phyloP scores from a whole-genome alignment of 1,284 basidiomycete genomes.

The Retiboletus flavoniger region DNA sequence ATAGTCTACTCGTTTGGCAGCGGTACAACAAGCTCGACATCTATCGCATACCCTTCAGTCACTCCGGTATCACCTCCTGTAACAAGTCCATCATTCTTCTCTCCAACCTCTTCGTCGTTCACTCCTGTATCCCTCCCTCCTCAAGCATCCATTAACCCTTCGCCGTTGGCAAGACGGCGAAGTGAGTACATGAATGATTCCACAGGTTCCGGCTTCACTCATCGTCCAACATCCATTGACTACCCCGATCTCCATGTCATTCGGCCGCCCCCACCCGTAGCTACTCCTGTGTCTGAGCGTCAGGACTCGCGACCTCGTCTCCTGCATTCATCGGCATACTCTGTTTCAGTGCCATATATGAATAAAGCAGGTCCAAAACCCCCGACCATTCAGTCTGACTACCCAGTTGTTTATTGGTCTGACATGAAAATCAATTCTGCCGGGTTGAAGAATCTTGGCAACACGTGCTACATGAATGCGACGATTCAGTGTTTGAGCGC shows the following conservation, averaged over 20 bases:
- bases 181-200: constrained; percentile 81
- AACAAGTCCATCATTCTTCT: constrained; percentile 38
- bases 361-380: constrained; percentile 39
- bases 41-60: constrained; percentile 49
- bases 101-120: constrained; percentile 28
- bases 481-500: constrained; percentile 95
- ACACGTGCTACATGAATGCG: constrained; percentile 99
- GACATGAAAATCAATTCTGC: constrained; percentile 78
- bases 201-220: constrained; percentile 52
- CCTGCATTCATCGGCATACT: constrained; percentile 34
- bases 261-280: constrained; percentile 75
- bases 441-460: constrained; percentile 94
- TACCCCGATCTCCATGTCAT: constrained; percentile 76
- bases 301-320: constrained; percentile 63
- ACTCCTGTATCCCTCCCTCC: constrained; percentile 62
- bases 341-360: constrained; percentile 23
- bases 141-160: constrained; percentile 75
- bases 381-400: constrained; percentile 67
- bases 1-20: constrained; percentile 35
- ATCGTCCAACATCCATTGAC: constrained; percentile 60
- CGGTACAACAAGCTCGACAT: constrained; percentile 27
- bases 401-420: constrained; percentile 77
- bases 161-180: constrained; percentile 65
- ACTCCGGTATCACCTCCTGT: constrained; percentile 32
- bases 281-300: constrained; percentile 63